Evolutionary conservation across 495 filamentous ascomycete species (phyloP).

Genomic region (Lichina pygmaea): DNA sequence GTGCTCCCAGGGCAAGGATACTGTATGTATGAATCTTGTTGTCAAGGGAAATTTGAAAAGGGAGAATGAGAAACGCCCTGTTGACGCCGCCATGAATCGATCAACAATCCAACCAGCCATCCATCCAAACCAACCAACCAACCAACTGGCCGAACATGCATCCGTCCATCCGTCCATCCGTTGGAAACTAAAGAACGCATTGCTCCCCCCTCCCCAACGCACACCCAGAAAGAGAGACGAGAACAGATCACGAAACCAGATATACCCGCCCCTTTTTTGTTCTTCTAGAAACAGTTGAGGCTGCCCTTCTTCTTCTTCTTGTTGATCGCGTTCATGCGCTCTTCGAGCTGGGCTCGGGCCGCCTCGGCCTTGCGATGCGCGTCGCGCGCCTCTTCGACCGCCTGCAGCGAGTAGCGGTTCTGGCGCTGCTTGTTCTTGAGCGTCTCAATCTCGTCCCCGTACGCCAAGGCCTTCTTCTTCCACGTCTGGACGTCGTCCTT

Average conservation of each 20-base stretch:
- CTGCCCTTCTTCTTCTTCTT: constrained; percentile 85
- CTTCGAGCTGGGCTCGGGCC: constrained; percentile 67
- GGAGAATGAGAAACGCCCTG: no score
- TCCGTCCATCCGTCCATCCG: no score
- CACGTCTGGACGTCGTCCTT: constrained; percentile 72
- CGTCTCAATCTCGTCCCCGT: constrained; percentile 59
- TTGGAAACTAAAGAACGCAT: no score
- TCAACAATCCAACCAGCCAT: no score
- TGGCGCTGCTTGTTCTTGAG: constrained; percentile 34
- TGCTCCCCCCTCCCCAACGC: no score
- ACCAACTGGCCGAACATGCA: no score
- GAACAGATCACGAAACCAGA: not conserved
- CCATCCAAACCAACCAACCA: no score
- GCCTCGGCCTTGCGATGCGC: constrained; percentile 69
- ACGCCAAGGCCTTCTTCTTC: constrained; percentile 50
- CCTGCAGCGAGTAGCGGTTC: constrained; percentile 63
- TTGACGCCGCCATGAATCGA: no score
- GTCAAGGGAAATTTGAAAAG: no score
- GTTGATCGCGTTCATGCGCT: constrained; percentile 76
- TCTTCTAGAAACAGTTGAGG: constrained; percentile 73
- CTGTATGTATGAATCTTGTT: no score
- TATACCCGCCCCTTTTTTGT: not conserved
- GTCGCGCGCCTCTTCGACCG: constrained; percentile 79
- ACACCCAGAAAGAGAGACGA: no score
- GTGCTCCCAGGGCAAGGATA: no score